These are phyloP conservation scores for Dryas drummondii DNA, from an alignment of 306 rosid species.

Conservation along the genomic window DNA sequence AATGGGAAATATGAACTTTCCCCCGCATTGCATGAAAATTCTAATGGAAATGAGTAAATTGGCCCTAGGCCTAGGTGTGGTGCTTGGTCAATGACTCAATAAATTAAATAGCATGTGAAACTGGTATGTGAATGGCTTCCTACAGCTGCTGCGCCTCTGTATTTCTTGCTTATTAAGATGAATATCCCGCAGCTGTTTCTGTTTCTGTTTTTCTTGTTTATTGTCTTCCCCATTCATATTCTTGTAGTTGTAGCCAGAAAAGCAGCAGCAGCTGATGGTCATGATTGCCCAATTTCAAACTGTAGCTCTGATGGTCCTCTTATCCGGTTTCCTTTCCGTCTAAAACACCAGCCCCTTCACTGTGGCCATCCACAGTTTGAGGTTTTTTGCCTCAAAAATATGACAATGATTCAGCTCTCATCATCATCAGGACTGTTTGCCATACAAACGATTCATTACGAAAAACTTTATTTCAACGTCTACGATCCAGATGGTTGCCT, in stretches of 20 bases:
- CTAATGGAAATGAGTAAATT: too few species aligned
- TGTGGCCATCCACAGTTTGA: conserved; percentile 45
- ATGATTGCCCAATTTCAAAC: not conserved
- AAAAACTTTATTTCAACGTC: accelerated
- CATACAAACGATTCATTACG: not conserved
- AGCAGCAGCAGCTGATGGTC: not conserved
- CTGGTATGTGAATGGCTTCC: too few species aligned
- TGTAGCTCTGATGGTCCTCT: conserved; percentile 24
- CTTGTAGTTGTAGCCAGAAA: conserved; percentile 1
- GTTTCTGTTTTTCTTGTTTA: not conserved
- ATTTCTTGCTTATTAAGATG: not conserved
- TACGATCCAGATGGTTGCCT: conserved; percentile 1
- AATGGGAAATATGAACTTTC: too few species aligned
- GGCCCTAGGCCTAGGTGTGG: too few species aligned
- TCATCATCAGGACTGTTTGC: not conserved
- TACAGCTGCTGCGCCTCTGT: too few species aligned
- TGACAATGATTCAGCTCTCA: conserved; percentile 10
- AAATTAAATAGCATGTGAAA: too few species aligned
- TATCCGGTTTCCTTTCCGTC: conserved; percentile 44
- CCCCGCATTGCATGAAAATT: too few species aligned
- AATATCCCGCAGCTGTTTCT: not conserved
- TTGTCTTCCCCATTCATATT: not conserved
- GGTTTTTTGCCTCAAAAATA: conserved; percentile 28
- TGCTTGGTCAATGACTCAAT: too few species aligned
- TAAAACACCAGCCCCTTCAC: conserved; percentile 4